phyloP scores from a whole-genome alignment of 2,329 filamentous ascomycete genomes.

The Grosmannia huntii region DNA sequence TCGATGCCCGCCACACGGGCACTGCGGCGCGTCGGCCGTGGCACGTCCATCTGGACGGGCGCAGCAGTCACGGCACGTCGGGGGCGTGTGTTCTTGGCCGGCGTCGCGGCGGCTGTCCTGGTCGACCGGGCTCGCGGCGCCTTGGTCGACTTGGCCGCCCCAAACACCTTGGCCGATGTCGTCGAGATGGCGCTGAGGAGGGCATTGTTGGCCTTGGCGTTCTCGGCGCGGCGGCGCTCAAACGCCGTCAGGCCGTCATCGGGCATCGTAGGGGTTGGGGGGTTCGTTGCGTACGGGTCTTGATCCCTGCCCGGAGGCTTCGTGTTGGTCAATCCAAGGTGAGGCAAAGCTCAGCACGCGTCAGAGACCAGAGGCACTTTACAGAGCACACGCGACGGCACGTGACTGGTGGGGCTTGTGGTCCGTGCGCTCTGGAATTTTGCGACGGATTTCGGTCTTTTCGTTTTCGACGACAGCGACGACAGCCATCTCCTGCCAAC shows the following conservation, averaged over 20 bases:
- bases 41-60: conserved; percentile 23
- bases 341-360: background rate
- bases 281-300: background rate
- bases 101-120: conserved; percentile 18
- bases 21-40: conserved; percentile 42
- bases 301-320: background rate
- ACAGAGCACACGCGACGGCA: background rate
- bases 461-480: too few relatives aligned
- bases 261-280: background rate
- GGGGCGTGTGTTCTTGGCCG: conserved; percentile 6
- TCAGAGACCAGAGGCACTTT: background rate
- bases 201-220: conserved; percentile 76
- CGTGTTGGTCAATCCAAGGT: background rate
- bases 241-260: conserved; percentile 59
- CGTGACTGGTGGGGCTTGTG: conserved; percentile 1
- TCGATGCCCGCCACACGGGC: conserved; percentile 45
- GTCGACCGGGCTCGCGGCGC: conserved; percentile 15
- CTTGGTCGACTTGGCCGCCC: conserved; percentile 24
- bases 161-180: conserved; percentile 35
- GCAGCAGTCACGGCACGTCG: conserved; percentile 15
- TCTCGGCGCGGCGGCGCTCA: conserved; percentile 71
- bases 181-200: conserved; percentile 65
- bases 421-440: background rate
- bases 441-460: background rate
- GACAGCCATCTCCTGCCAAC: too few relatives aligned